Evolutionary conservation across 2,329 filamentous ascomycete species (phyloP).

Genomic region (Huntiella decipiens): DNA sequence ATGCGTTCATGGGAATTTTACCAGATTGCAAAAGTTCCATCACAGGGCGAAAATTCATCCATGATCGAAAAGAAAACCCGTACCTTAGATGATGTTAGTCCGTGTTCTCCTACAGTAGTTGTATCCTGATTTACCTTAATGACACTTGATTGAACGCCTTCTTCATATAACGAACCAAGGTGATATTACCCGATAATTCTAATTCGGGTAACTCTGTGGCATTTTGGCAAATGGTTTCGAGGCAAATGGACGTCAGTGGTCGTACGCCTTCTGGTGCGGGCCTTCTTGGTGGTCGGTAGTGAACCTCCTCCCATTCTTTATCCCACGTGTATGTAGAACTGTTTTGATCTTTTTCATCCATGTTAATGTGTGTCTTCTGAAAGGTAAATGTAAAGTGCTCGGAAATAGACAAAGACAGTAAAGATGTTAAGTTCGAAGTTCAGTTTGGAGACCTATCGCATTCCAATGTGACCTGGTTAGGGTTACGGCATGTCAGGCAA

Average conservation of each 20-base stretch:
- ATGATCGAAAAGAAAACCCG: conserved; percentile 3
- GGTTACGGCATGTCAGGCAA: too few species aligned
- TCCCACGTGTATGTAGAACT: conserved; percentile 3
- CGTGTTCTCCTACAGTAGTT: not conserved
- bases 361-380: too few species aligned
- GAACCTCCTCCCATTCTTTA: not conserved
- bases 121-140: not conserved
- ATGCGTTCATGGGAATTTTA: conserved; percentile 1
- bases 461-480: too few species aligned
- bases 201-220: not conserved
- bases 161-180: not conserved
- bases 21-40: not conserved
- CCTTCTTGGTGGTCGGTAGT: not conserved
- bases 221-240: conserved; percentile 5
- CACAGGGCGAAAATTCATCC: conserved; percentile 1
- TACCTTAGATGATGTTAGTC: not conserved
- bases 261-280: not conserved
- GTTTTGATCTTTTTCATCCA: too few species aligned
- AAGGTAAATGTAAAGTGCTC: too few species aligned
- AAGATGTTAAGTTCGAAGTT: too few species aligned
- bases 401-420: too few species aligned
- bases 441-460: too few species aligned
- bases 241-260: conserved; percentile 1
- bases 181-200: not conserved
- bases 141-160: not conserved